These are phyloP conservation scores for Flaveria ramosissima DNA, from an alignment of 129 eudicot species.

Conservation along the genomic window DNA sequence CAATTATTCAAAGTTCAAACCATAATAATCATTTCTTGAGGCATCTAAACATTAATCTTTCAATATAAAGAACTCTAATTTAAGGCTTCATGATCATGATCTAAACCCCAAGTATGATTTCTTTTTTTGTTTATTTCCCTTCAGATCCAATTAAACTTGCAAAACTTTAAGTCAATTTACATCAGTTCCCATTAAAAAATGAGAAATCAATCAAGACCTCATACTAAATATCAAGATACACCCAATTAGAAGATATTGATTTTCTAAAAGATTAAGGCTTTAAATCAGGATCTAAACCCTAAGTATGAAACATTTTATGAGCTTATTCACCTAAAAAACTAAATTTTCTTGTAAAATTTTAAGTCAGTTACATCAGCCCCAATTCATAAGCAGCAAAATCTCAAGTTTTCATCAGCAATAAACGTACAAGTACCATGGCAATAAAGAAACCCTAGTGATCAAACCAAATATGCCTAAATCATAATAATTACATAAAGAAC, in stretches of 20 bases:
- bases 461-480: slow-evolving; percentile 1
- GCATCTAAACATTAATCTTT: slow-evolving; percentile 17
- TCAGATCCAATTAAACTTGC: background rate
- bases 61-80: background rate
- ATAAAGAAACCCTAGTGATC: slow-evolving; percentile 14
- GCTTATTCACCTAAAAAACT: background rate
- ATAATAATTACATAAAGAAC: background rate
- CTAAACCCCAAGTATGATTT: background rate
- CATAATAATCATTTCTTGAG: background rate
- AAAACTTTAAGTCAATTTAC: slow-evolving; percentile 11
- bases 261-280: slow-evolving; percentile 12
- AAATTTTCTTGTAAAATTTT: background rate
- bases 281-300: slow-evolving; percentile 14
- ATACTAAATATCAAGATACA: background rate
- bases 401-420: background rate
- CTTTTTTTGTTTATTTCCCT: background rate
- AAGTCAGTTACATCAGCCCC: slow-evolving; percentile 16
- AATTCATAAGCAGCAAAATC: slow-evolving; percentile 3
- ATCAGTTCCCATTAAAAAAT: background rate
- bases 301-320: background rate
- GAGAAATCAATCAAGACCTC: slow-evolving; percentile 1
- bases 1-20: background rate
- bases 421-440: slow-evolving; percentile 6
- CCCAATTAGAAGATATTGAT: background rate
- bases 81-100: slow-evolving; percentile 8